Evolutionary conservation across 2,329 filamentous ascomycete genomes (phyloP).

Genomic region (Trichoderma endophyticum): DNA sequence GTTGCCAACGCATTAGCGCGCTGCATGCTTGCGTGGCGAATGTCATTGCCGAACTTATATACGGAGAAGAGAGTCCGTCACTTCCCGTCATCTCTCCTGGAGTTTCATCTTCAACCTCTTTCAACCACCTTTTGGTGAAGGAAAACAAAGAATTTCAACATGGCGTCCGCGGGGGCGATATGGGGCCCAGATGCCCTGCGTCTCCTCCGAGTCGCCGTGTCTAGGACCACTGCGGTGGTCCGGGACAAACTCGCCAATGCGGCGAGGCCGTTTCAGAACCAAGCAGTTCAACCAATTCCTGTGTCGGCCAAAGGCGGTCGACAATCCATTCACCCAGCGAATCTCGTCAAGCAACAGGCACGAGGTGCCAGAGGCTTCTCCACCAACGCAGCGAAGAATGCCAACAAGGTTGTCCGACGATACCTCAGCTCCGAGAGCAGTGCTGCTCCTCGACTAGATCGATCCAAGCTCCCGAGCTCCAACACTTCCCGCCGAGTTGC

Average conservation of each 20-base stretch:
- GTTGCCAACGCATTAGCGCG: slow-evolving; percentile 28
- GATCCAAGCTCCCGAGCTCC: slow-evolving; percentile 48
- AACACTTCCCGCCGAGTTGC: slow-evolving; percentile 50
- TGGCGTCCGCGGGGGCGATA: slow-evolving; percentile 54
- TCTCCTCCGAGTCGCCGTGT: slow-evolving; percentile 51
- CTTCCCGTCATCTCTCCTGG: slow-evolving; percentile 4
- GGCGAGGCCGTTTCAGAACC: slow-evolving; percentile 43
- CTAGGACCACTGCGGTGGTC: slow-evolving; percentile 49
- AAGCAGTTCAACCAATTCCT: slow-evolving; percentile 44
- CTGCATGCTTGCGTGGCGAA: slow-evolving; percentile 28
- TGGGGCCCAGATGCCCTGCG: slow-evolving; percentile 56
- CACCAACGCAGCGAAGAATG: slow-evolving; percentile 39
- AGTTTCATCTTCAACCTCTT: slow-evolving; percentile 21
- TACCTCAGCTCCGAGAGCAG: slow-evolving; percentile 45
- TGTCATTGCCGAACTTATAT: slow-evolving; percentile 16
- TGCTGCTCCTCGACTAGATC: slow-evolving; percentile 40
- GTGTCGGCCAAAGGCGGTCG: slow-evolving; percentile 39
- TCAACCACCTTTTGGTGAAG: slow-evolving; percentile 15
- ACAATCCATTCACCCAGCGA: slow-evolving; percentile 54
- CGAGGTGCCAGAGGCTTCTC: slow-evolving; percentile 47
- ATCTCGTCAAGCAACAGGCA: slow-evolving; percentile 49
- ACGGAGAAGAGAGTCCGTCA: neutral
- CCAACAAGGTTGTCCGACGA: slow-evolving; percentile 47
- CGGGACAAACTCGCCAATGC: slow-evolving; percentile 48
- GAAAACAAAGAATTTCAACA: slow-evolving; percentile 35